Base-by-base conservation (phyloP, 2,329 filamentous ascomycete species). In the Aspergillus ustus region DNA sequence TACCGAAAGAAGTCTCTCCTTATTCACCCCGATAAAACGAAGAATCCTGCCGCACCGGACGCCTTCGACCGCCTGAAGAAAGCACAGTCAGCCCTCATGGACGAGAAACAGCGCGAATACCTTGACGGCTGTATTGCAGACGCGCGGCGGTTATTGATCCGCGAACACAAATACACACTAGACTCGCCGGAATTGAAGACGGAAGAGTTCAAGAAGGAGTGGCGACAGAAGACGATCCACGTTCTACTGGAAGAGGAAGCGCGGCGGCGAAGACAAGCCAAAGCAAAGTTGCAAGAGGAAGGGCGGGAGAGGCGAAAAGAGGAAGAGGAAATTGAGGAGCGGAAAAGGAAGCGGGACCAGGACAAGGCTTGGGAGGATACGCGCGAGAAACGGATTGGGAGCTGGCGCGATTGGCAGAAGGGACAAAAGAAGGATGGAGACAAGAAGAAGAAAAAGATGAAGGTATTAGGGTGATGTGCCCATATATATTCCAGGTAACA, bases 1-100 rank as follows among this genome's bases (percentile, higher is more conserved):
- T 99, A 98, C 81, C 93, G 95, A 83, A 93, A 92, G 72, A 98
- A 97, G 79, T 99, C 95, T n/a, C 89, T 99, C 60, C 88, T 99
- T 52, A 98, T 99, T 82, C 95, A 99, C 82, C 95, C 95, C 7
- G 95, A 99, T 83, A 99, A 99, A 79, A 97, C 95, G 60, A 89
- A 89, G 73, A 98, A 99, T 74, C 90, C 92, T 0, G 86, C 84
- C 52, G 95, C 95, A 0, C 94, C 95, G 3, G 95, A 98, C 72
- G 95, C 95, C 67, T 99, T 99, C 75, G 95, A 99, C 79, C 89
- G 94, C 9, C 85, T 99, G 29, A 97, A 97, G 73, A 97, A 98
- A 79, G 95, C 95, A 0, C 93, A 98, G 74, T 91, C 89, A 2
- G 87, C 92, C 70, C 86, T 99, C 4, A 90, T 96, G 82, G 95